Evolutionary conservation across 2,329 filamentous ascomycete species (phyloP), one percentile per base, ranked within the genome.

Genomic region (Xylariaceae sp.): DNA sequence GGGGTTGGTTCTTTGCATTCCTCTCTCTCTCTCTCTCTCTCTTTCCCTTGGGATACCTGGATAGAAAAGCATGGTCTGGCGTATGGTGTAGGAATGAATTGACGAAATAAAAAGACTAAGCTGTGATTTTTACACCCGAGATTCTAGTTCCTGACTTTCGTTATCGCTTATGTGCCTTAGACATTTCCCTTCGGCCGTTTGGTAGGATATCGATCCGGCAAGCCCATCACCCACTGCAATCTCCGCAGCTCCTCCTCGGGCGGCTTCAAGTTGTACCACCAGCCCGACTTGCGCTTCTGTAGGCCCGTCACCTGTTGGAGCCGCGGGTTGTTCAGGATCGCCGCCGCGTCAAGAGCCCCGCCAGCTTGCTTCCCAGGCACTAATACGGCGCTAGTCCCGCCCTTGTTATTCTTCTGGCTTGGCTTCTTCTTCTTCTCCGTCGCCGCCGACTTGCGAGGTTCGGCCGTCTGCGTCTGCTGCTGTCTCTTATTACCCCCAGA

Each of bases 261-360:
- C 2, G 57, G 44, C 4, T 59, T 60, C 23, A 59, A 29, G 6
- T 58, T 56, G 9, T 46, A 51, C 62, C 56, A 64, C 32, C 48
- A 54, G 21, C 49, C 44, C 9, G 57, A 23, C 23, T 62, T 64
- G 14, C 54, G 48, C 7, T 63, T 63, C 16, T 64, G 54, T 20
- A 69, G 10, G 5, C 66, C 66, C 3, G 66, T 68, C 12, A 64
- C 65, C 42, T 65, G 59, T 12, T 59, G 64, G 9, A 67, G 45
- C 7, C 64, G 54, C 4, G 62, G 58, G 44, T 62, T 48, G 21
- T 20, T 56, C 20, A 65, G 48, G 48, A 65, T 60, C 5, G 56
- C 21, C 3, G 48, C 51, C 9, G 57, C 55, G 29, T 60, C 59
- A 18, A 61, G 54, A n/a, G 56, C 50, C 21, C 40, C 48, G 29